phyloP scores from a whole-genome alignment of 306 rosid species.

The Quercus rubra region DNA sequence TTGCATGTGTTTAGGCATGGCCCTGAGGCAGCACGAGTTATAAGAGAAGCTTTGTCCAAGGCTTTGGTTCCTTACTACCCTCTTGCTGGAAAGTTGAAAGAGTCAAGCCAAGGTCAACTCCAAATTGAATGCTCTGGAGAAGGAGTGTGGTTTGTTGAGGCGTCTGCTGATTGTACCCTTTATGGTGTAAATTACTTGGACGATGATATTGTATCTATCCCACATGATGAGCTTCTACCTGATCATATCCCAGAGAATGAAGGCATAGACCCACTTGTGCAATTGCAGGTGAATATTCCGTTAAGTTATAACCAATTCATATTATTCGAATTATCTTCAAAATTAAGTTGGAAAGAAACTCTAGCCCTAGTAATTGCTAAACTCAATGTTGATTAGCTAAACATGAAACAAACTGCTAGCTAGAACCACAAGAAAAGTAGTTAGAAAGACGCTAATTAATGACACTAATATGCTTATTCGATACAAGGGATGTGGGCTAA shows the following conservation, averaged over 20 bases:
- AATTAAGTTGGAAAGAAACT: too few species aligned
- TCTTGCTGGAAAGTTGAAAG: constrained; percentile 55
- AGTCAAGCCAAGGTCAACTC: constrained; percentile 21
- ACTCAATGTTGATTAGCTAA: background rate
- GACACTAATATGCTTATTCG: too few species aligned
- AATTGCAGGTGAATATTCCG: constrained; percentile 51
- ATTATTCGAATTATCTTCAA: too few species aligned
- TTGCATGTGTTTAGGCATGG: constrained; percentile 65
- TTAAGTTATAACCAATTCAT: background rate
- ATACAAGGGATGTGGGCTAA: too few species aligned
- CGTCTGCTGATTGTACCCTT: constrained; percentile 45
- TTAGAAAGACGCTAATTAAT: too few species aligned
- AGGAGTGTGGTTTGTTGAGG: constrained; percentile 67
- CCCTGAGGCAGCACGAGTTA: constrained; percentile 36
- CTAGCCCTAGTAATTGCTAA: background rate
- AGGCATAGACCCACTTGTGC: constrained; percentile 44
- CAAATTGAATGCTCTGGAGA: constrained; percentile 55
- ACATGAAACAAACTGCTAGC: background rate
- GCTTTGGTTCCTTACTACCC: constrained; percentile 80
- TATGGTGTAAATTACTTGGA: constrained; percentile 42
- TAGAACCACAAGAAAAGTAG: background rate
- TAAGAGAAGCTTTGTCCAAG: constrained; percentile 57
- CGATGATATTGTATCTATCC: constrained; percentile 38
- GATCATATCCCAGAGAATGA: constrained; percentile 24
- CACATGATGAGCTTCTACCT: constrained; percentile 54